A percentile compares a stretch with the other conserved stretches of the same genome.
phyloP scores from a whole-genome alignment of 371 early-diverging fungal genomes.

The Rhizopus stolonifer region DNA sequence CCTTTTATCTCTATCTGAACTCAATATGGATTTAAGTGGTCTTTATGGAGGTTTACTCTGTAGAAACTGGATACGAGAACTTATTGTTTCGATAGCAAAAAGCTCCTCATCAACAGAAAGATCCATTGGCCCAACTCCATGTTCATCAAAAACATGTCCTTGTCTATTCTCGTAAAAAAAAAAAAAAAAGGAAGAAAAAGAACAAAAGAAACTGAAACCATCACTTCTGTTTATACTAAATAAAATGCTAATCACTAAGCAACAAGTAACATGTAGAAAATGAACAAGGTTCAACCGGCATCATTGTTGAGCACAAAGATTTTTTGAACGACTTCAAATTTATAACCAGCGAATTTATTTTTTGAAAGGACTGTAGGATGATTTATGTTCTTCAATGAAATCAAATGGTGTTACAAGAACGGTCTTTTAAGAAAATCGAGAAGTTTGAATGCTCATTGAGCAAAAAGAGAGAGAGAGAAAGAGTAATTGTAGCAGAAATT shows the following conservation, averaged over 20 bases:
- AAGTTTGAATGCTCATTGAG: no score
- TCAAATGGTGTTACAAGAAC: no score
- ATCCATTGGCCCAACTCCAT: conserved; percentile 25
- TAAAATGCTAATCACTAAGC: background rate
- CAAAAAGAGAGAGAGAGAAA: no score
- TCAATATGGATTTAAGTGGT: conserved; percentile 1
- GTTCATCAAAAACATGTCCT: conserved; percentile 21
- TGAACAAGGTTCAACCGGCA: conserved; percentile 11
- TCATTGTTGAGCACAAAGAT: conserved; percentile 13
- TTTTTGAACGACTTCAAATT: conserved; percentile 17
- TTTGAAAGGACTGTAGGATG: no score
- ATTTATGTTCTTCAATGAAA: no score
- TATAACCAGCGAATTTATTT: conserved; percentile 18
- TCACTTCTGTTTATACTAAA: background rate
- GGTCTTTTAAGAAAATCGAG: no score
- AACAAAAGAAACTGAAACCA: background rate
- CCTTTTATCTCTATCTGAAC: conserved; percentile 2
- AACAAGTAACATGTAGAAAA: conserved; percentile 11
- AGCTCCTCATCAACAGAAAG: conserved; percentile 22
- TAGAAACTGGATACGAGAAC: conserved; percentile 11
- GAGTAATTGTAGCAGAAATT: no score
- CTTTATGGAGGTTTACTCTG: conserved; percentile 12
- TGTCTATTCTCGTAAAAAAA: conserved; percentile 18
- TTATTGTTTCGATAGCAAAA: conserved; percentile 21
- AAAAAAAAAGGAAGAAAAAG: background rate